Base-by-base conservation (phyloP, 1,284 basidiomycete genomes). In the Phlebopus sp. region DNA sequence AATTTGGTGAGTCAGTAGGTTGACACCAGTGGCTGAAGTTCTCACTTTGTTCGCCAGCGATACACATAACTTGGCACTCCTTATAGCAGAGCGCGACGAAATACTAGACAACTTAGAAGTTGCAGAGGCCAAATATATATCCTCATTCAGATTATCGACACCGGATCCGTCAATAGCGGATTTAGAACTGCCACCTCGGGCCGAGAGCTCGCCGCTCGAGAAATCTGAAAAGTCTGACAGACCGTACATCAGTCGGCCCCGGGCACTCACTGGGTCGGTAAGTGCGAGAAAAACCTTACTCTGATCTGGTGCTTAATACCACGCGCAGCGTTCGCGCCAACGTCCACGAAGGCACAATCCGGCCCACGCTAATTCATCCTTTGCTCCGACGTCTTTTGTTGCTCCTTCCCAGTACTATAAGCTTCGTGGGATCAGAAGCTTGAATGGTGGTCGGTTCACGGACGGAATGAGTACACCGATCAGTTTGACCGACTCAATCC, bases 361-460 rank as follows among this genome's bases (percentile, higher is more conserved):
- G 9, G 82, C 82, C 3, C 77, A 73, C 54, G 82, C 75, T 1
- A 74, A 80, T 4, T 84, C 83, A 7, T 84, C 82, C n/a, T 73
- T 82, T 13, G 76, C 82, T 4, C 85, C 85, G 3, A 84, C 82
- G 4, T 84, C 84, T 3, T 89, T 86, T 58, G 80, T 88, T 13
- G 84, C 84, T n/a, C 86, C 86, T 11, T 87, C 84, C 4, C 78
- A 81, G 47, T 89, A 85, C 62, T 89, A 89, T 69, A 82, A 83
- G 57, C 75, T 89, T 30, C 74, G 81, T 31, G 72, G 75, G 27
- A 71, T 87, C 3, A 74, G 71, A 50, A 83, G 82, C 10, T 71
- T 87, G 30, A 82, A 69, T 45, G 78, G 77, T n/a, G 81, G 82
- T 5, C 72, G 76, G 18, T 78, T 83, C 49, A 68, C 75, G 11